Conservation (phyloP, 345 rosid species). For the Zanthoxylum bungeanum region DNA sequence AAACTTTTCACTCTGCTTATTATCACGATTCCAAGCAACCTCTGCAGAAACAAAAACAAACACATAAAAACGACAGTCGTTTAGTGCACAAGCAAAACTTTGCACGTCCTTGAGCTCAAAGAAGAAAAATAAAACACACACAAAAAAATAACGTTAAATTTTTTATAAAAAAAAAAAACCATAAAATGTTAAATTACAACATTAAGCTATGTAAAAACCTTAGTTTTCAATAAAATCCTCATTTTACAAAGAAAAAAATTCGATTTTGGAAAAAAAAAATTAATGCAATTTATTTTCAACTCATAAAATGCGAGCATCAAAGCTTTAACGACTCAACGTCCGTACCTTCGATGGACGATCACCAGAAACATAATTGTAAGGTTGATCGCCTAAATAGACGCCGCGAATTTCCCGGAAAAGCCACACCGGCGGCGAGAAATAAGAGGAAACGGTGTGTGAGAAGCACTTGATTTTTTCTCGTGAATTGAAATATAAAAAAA, state of each 20-base stretch:
- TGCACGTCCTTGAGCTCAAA: not conserved
- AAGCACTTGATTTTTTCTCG: conserved; percentile 39
- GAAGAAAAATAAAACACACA: not conserved
- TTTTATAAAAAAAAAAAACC: too few species aligned
- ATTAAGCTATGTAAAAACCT: not conserved
- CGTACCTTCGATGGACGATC: conserved; percentile 22
- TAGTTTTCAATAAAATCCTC: not conserved
- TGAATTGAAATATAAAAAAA: conserved; percentile 5
- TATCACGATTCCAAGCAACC: conserved; percentile 4
- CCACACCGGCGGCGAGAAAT: conserved; percentile 1
- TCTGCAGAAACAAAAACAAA: not conserved
- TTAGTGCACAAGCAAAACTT: not conserved
- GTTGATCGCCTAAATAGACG: conserved; percentile 14
- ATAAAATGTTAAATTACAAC: not conserved
- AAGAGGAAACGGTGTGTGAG: conserved; percentile 25
- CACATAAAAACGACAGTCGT: not conserved
- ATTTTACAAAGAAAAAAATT: not conserved
- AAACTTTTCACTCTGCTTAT: not conserved
- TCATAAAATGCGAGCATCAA: not conserved
- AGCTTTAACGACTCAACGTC: not conserved
- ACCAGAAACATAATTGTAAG: conserved; percentile 19
- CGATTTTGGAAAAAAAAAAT: too few species aligned
- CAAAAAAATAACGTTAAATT: not conserved
- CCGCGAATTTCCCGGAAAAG: conserved; percentile 19
- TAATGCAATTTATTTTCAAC: conserved; percentile 1